These are phyloP conservation scores for Diphasiastrum complanatum DNA, from an alignment of 83 land plant genomes.

Conservation along the genomic window DNA sequence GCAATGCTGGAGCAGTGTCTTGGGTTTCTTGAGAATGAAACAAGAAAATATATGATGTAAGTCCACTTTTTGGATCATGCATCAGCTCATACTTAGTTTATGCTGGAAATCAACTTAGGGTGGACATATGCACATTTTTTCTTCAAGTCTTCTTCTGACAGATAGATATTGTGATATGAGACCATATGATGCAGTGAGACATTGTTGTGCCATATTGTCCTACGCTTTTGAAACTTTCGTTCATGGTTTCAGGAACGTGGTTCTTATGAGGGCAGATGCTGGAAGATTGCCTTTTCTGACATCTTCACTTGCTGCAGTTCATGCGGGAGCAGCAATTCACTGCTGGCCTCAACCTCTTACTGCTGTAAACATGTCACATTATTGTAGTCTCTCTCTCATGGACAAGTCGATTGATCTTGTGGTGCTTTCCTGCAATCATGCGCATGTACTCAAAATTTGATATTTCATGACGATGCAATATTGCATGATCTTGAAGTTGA, in stretches of 20 bases:
- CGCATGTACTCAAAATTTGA: too few relatives aligned
- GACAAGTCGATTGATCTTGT: too few relatives aligned
- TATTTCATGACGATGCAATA: too few relatives aligned
- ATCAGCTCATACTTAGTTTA: neutral
- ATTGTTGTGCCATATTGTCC: too few relatives aligned
- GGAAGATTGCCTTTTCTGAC: slow-evolving; percentile 10
- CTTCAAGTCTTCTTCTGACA: too few relatives aligned
- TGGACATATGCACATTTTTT: neutral
- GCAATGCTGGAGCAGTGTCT: slow-evolving; percentile 9
- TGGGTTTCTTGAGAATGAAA: neutral
- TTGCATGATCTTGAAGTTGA: too few relatives aligned
- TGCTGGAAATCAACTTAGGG: neutral
- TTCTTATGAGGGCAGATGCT: slow-evolving; percentile 8
- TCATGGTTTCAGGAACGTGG: neutral
- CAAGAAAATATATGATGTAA: neutral
- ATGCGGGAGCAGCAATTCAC: slow-evolving; percentile 14
- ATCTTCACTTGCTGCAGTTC: neutral
- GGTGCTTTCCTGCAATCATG: too few relatives aligned
- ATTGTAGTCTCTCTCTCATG: too few relatives aligned
- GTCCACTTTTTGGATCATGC: too few relatives aligned
- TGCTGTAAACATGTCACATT: slow-evolving; percentile 5
- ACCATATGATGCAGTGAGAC: too few relatives aligned
- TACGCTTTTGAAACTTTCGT: too few relatives aligned
- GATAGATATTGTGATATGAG: too few relatives aligned
- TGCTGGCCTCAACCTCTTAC: slow-evolving; percentile 14